Percentiles rank a stretch among this genome's conserved stretches.
These are phyloP conservation scores for Phlyctochytrium planicorne DNA, from an alignment of 192 early-diverging fungal genomes.

Conservation along the genomic window DNA sequence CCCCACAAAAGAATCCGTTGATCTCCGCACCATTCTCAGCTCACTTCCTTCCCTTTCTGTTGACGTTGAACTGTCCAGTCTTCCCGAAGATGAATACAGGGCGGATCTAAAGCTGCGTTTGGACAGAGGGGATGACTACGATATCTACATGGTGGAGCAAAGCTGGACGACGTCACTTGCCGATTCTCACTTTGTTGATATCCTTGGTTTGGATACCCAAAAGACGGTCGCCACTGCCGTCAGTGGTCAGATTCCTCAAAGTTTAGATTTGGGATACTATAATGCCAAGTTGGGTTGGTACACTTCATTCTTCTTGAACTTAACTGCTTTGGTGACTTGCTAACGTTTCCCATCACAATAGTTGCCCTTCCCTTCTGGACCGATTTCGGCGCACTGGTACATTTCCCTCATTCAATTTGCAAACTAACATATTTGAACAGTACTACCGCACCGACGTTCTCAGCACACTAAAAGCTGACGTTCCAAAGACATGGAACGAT, in stretches of 20 bases:
- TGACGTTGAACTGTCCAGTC: background rate
- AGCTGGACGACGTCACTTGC: background rate
- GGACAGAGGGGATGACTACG: background rate
- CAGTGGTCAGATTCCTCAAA: background rate
- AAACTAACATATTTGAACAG: background rate
- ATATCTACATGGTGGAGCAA: constrained; percentile 2
- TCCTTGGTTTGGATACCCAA: background rate
- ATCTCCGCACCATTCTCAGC: background rate
- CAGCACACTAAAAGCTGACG: background rate
- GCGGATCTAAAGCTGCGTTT: background rate
- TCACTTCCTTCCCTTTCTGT: background rate
- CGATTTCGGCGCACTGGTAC: background rate
- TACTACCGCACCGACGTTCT: constrained; percentile 4
- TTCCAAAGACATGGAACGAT: background rate
- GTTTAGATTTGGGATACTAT: background rate
- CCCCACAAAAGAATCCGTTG: background rate
- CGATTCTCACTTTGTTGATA: background rate
- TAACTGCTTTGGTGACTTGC: background rate
- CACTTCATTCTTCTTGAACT: background rate
- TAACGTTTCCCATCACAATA: background rate
- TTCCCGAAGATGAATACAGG: background rate
- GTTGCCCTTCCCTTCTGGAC: constrained; percentile 1
- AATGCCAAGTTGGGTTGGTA: background rate
- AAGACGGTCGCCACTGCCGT: background rate
- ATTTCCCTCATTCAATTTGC: too few species aligned